phyloP scores from a whole-genome alignment of 1,284 basidiomycete genomes.

The Melampsora americana region DNA sequence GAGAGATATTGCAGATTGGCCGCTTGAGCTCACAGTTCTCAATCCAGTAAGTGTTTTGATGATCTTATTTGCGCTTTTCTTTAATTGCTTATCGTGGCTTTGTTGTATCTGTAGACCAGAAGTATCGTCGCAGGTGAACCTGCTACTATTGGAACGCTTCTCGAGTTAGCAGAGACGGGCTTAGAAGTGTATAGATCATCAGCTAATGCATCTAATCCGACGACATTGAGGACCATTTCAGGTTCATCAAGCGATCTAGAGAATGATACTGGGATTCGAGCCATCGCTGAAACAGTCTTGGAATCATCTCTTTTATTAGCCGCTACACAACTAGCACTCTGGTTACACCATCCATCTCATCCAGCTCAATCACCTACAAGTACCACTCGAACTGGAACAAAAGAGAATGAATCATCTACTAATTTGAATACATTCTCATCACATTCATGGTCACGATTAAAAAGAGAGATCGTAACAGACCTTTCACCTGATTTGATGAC shows the following conservation, averaged over 20 bases:
- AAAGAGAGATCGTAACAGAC: conserved; percentile 34
- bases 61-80: neutral
- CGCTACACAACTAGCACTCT: conserved; percentile 28
- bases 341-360: conserved; percentile 19
- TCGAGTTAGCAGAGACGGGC: conserved; percentile 40
- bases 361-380: conserved; percentile 1
- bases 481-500: conserved; percentile 30
- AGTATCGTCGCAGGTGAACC: conserved; percentile 38
- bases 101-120: conserved; percentile 23
- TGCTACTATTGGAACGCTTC: conserved; percentile 36
- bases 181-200: conserved; percentile 34
- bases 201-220: conserved; percentile 2
- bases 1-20: conserved; percentile 35
- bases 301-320: conserved; percentile 37
- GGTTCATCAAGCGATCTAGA: conserved; percentile 2
- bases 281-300: conserved; percentile 14
- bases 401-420: neutral
- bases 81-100: neutral
- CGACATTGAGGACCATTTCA: neutral
- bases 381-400: neutral
- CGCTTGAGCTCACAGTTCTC: conserved; percentile 32
- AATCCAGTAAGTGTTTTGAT: conserved; percentile 33
- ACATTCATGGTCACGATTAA: conserved; percentile 14
- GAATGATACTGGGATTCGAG: neutral
- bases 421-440: neutral